These are phyloP conservation scores for Juglanconis sp. DNA, from an alignment of 2,329 filamentous ascomycete genomes.

Conservation along the genomic window DNA sequence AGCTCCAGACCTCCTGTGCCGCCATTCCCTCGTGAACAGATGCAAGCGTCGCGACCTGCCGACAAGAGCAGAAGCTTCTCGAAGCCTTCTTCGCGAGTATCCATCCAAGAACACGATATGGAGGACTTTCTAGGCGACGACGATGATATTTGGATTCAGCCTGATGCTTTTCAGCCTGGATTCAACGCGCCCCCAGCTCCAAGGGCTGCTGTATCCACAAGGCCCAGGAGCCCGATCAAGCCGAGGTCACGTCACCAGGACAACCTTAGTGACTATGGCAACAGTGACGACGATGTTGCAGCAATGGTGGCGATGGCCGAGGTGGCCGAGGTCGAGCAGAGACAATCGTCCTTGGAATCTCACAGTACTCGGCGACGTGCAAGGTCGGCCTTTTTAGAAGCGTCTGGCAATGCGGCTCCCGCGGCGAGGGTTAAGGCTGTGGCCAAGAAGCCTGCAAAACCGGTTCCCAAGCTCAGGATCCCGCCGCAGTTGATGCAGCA, in stretches of 20 bases:
- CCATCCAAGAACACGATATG: slow-evolving; percentile 1
- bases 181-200: background rate
- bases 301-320: slow-evolving; percentile 49
- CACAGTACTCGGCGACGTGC: slow-evolving; percentile 18
- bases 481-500: slow-evolving; percentile 58
- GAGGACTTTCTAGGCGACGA: slow-evolving; percentile 24
- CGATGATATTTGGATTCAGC: slow-evolving; percentile 18
- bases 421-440: slow-evolving; percentile 30
- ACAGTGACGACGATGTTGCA: slow-evolving; percentile 40
- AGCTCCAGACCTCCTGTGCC: background rate
- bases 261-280: slow-evolving; percentile 35
- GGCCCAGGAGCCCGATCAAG: slow-evolving; percentile 17
- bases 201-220: slow-evolving; percentile 11
- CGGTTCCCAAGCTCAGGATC: slow-evolving; percentile 33
- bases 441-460: slow-evolving; percentile 27
- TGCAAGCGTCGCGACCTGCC: background rate
- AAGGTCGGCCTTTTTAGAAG: slow-evolving; percentile 43
- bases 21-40: slow-evolving; percentile 20
- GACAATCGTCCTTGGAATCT: slow-evolving; percentile 32
- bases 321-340: slow-evolving; percentile 47
- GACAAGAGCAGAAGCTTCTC: background rate
- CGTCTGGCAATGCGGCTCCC: slow-evolving; percentile 43
- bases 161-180: background rate
- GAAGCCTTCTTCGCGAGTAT: slow-evolving; percentile 5
- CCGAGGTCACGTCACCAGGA: slow-evolving; percentile 19